Conservation (phyloP, 371 early-diverging fungal species). For the Umbelopsis sp. region DNA sequence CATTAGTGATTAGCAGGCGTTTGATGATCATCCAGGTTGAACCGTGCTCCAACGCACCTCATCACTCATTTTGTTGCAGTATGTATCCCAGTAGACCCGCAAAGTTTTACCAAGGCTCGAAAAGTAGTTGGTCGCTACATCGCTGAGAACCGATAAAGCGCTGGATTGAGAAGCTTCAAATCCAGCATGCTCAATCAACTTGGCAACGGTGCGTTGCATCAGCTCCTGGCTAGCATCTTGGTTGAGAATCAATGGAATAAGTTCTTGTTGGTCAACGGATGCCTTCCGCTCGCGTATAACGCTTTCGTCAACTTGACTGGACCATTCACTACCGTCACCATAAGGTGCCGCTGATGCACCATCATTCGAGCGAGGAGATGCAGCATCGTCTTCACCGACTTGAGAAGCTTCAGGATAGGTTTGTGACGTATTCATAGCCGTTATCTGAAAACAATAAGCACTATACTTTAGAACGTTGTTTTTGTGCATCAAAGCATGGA, state of each 20-base stretch:
- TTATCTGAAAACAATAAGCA: not conserved
- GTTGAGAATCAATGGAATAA: slow-evolving; percentile 59
- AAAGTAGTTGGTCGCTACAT: slow-evolving; percentile 78
- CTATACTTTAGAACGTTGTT: not conserved
- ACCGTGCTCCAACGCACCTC: slow-evolving; percentile 56
- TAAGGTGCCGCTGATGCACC: not conserved
- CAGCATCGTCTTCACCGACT: not conserved
- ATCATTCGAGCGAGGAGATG: not conserved
- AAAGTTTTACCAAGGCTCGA: slow-evolving; percentile 83
- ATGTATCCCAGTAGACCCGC: slow-evolving; percentile 78
- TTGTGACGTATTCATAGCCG: slow-evolving; percentile 1
- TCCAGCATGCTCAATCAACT: slow-evolving; percentile 84
- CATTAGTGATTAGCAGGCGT: not conserved
- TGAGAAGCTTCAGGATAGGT: slow-evolving; percentile 7
- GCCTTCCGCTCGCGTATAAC: not conserved
- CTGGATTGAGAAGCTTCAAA: slow-evolving; percentile 77
- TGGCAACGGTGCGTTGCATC: slow-evolving; percentile 63
- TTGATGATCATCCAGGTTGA: not conserved
- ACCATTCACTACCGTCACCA: not conserved
- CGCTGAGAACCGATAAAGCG: slow-evolving; percentile 78
- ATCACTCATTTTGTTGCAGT: slow-evolving; percentile 68
- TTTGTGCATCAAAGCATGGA: too few species aligned
- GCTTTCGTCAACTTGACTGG: not conserved
- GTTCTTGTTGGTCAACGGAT: not conserved
- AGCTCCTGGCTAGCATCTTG: slow-evolving; percentile 61